phyloP scores from a whole-genome alignment of 2,329 filamentous ascomycete species.

The Curvularia eragrostidis region DNA sequence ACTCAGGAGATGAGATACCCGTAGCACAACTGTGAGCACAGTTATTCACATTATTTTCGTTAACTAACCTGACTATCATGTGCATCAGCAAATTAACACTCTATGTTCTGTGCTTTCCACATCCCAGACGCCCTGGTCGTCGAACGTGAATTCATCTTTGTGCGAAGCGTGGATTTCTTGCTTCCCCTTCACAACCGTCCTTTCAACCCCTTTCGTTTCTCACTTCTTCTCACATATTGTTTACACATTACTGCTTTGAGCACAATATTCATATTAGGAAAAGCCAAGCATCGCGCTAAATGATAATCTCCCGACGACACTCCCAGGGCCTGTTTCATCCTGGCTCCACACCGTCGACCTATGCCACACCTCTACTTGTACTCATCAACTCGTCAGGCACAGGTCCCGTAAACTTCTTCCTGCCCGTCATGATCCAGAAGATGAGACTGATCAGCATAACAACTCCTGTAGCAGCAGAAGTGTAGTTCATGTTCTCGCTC shows the following conservation, averaged over 20 bases:
- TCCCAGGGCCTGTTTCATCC: not conserved
- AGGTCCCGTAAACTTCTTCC: slow-evolving; percentile 60
- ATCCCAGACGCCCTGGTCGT: not conserved
- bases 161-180: not conserved
- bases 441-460: slow-evolving; percentile 59
- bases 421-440: slow-evolving; percentile 61
- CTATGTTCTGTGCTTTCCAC: not conserved
- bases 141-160: not conserved
- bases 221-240: not conserved
- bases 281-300: not conserved
- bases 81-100: not conserved
- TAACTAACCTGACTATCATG: not conserved
- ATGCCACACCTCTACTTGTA: not conserved
- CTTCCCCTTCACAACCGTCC: not conserved
- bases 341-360: not conserved
- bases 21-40: not conserved
- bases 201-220: not conserved
- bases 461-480: slow-evolving; percentile 62
- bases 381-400: not conserved
- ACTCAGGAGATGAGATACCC: not conserved
- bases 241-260: not conserved
- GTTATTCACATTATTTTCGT: too few relatives aligned
- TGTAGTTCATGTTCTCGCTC: slow-evolving; percentile 65
- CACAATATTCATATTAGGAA: not conserved
- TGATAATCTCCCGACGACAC: not conserved